These are phyloP conservation scores for Thelonectria discophora DNA, from an alignment of 2,329 filamentous ascomycete species.

Conservation along the genomic window DNA sequence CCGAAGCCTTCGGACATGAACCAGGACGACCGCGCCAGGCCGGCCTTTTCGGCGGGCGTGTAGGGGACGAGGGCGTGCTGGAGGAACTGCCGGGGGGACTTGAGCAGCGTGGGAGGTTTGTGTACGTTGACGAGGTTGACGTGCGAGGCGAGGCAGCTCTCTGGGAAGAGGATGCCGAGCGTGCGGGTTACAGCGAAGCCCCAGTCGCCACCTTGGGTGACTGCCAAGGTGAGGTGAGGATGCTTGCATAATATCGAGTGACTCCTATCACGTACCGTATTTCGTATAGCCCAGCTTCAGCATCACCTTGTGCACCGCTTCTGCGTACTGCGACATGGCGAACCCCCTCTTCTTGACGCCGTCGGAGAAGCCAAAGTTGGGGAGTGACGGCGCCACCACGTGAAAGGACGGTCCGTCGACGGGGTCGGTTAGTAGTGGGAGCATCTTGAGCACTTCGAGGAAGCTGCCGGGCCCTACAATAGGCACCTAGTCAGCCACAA, in stretches of 20 bases:
- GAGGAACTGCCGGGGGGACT: slow-evolving; percentile 65
- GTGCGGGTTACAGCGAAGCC: slow-evolving; percentile 71
- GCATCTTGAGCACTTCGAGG: slow-evolving; percentile 70
- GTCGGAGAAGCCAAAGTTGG: slow-evolving; percentile 57
- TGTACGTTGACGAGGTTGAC: slow-evolving; percentile 66
- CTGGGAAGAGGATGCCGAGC: slow-evolving; percentile 67
- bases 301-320: slow-evolving; percentile 75
- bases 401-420: slow-evolving; percentile 57
- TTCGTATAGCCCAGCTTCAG: slow-evolving; percentile 64
- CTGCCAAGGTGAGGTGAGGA: slow-evolving; percentile 14
- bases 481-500: slow-evolving; percentile 28
- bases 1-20: slow-evolving; percentile 63
- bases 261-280: slow-evolving; percentile 40
- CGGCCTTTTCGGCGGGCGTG: slow-evolving; percentile 43
- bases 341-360: slow-evolving; percentile 45
- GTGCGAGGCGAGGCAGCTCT: slow-evolving; percentile 56
- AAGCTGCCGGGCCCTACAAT: slow-evolving; percentile 70
- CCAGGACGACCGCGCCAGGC: slow-evolving; percentile 63
- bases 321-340: slow-evolving; percentile 50
- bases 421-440: slow-evolving; percentile 56
- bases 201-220: slow-evolving; percentile 75
- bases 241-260: neutral
- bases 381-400: slow-evolving; percentile 66
- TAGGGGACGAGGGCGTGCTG: slow-evolving; percentile 64
- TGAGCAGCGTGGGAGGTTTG: slow-evolving; percentile 58